Percentiles rank a stretch among this genome's conserved stretches.
phyloP scores from a whole-genome alignment of 225 moss, liverwort and hornwort genomes.

The Pleurozium schreberi region DNA sequence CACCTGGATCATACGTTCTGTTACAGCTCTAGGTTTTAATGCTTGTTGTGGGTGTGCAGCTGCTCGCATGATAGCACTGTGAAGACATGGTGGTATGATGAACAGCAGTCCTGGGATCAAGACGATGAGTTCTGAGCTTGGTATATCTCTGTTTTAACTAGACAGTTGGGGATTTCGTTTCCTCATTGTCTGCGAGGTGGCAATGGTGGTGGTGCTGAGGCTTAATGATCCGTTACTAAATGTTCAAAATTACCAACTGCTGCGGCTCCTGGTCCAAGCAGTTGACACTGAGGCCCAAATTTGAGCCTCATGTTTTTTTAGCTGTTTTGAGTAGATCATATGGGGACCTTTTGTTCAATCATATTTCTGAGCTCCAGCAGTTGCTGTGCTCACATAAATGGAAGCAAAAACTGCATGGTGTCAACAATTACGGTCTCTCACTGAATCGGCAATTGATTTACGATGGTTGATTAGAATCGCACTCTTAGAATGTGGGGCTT shows the following conservation, averaged over 20 bases:
- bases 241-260: not conserved
- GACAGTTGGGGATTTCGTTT: not conserved
- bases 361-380: not conserved
- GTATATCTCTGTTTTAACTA: not conserved
- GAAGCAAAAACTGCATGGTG: not conserved
- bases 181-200: not conserved
- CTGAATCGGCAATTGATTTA: not conserved
- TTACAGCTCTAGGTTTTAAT: not conserved
- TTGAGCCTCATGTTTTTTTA: not conserved
- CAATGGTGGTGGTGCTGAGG: not conserved
- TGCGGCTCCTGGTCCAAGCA: not conserved
- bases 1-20: not conserved
- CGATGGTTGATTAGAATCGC: not conserved
- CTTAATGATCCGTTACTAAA: not conserved
- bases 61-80: slow-evolving; percentile 53
- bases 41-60: slow-evolving; percentile 22
- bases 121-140: slow-evolving; percentile 32
- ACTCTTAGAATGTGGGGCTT: not conserved
- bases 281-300: not conserved
- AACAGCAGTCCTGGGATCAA: slow-evolving; percentile 43
- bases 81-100: slow-evolving; percentile 60
- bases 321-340: not conserved
- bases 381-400: not conserved
- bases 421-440: not conserved
- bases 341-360: not conserved